phyloP scores from a whole-genome alignment of 495 filamentous ascomycete genomes.

The Trypethelium eluteriae region DNA sequence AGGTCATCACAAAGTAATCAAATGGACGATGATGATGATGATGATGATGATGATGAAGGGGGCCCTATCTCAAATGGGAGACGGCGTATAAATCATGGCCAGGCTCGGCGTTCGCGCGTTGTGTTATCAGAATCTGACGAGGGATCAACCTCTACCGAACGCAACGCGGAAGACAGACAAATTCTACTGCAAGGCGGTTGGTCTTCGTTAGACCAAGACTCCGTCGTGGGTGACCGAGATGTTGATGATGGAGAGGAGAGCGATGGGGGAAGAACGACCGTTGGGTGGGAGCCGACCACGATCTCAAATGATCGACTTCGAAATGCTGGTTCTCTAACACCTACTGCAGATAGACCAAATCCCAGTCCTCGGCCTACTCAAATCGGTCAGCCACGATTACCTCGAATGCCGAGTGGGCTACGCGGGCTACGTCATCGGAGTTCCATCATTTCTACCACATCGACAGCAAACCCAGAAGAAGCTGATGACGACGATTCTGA shows the following conservation, averaged over 20 bases:
- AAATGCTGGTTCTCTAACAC: constrained; percentile 34
- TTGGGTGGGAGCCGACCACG: constrained; percentile 34
- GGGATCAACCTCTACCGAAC: constrained; percentile 16
- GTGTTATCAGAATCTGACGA: constrained; percentile 21
- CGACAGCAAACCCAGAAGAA: constrained; percentile 27
- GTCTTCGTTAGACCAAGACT: constrained; percentile 18
- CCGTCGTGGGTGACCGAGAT: constrained; percentile 4
- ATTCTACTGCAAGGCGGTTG: neutral
- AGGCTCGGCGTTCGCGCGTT: neutral
- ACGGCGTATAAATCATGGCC: neutral
- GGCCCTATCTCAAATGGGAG: constrained; percentile 4
- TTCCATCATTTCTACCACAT: constrained; percentile 27
- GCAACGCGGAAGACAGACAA: constrained; percentile 15
- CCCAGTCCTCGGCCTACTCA: constrained; percentile 22
- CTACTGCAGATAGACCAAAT: constrained; percentile 34
- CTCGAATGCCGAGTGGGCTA: constrained; percentile 25
- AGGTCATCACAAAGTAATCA: constrained; percentile 9
- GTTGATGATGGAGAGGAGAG: constrained; percentile 17
- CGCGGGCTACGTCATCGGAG: constrained; percentile 28
- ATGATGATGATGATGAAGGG: constrained; percentile 20
- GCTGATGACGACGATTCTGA: constrained; percentile 14
- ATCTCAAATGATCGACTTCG: constrained; percentile 32
- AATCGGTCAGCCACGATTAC: constrained; percentile 18
- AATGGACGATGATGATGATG: neutral
- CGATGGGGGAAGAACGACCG: constrained; percentile 25